phyloP scores from a whole-genome alignment of 441 rosid genomes.

The Dalechampia spathulata region DNA sequence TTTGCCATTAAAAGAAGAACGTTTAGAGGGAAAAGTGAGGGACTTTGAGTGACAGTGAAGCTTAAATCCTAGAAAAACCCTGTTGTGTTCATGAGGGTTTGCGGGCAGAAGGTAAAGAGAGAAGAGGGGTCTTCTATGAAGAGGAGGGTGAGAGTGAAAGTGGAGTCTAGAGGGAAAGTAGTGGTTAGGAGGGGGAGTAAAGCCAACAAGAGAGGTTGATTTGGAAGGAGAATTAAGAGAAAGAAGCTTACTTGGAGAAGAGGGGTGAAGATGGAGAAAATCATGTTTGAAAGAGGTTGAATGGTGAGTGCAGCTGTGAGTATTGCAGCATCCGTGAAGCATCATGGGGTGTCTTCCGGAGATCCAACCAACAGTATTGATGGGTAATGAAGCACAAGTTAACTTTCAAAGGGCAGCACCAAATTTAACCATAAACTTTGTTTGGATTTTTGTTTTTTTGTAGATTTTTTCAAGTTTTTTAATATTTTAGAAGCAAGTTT shows the following conservation, averaged over 20 bases:
- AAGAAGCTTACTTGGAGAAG: constrained; percentile 33
- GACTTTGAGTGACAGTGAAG: constrained; percentile 42
- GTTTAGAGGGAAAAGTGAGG: constrained; percentile 28
- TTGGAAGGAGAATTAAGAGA: constrained; percentile 22
- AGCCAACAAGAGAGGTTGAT: constrained; percentile 25
- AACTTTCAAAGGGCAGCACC: too few relatives aligned
- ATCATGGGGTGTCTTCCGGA: constrained; percentile 6
- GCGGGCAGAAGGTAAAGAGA: constrained; percentile 13
- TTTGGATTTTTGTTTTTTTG: too few relatives aligned
- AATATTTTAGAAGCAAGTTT: too few relatives aligned
- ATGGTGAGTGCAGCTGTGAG: constrained; percentile 15
- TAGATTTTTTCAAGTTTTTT: too few relatives aligned
- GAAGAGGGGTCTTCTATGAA: not conserved
- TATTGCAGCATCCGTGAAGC: constrained; percentile 11
- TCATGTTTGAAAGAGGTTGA: constrained; percentile 27
- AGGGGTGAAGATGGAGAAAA: constrained; percentile 12
- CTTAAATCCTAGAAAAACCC: constrained; percentile 38
- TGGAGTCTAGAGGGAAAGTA: constrained; percentile 5
- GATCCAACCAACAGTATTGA: too few relatives aligned
- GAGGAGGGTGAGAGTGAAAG: not conserved
- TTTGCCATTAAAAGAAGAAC: constrained; percentile 25
- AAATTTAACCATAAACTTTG: too few relatives aligned
- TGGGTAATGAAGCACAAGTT: too few relatives aligned
- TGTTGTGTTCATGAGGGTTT: constrained; percentile 17
- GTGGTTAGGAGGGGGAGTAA: constrained; percentile 15